These are phyloP conservation scores for Chytridiales sp. DNA, from an alignment of 371 early-diverging fungal genomes.

Conservation along the genomic window DNA sequence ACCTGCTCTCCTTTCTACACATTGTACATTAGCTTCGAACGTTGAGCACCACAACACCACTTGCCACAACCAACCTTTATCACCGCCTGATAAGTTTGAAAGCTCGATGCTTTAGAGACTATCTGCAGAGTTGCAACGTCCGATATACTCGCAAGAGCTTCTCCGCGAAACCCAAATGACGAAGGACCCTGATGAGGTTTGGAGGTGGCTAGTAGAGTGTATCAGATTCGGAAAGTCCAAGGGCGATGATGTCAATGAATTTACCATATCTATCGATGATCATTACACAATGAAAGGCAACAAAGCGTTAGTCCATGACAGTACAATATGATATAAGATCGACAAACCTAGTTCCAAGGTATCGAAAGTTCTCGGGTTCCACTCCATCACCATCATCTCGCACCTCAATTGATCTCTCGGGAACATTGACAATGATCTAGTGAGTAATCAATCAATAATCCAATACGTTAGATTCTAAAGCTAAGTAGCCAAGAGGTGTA, in stretches of 20 bases:
- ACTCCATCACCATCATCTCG: constrained; percentile 69
- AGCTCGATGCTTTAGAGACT: constrained; percentile 43
- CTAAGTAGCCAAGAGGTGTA: too few relatives aligned
- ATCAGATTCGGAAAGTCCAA: neutral
- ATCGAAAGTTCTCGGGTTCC: constrained; percentile 38
- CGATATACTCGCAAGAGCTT: constrained; percentile 62
- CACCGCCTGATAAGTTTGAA: constrained; percentile 48
- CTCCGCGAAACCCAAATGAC: constrained; percentile 72
- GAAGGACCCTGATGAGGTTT: constrained; percentile 48
- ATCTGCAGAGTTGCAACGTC: constrained; percentile 60
- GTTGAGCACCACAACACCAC: neutral
- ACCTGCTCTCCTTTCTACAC: neutral
- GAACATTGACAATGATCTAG: constrained; percentile 38
- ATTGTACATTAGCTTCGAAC: neutral
- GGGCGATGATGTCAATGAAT: neutral
- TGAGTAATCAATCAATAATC: too few relatives aligned
- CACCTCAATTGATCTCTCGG: constrained; percentile 55
- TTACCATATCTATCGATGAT: constrained; percentile 49
- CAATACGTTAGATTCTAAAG: too few relatives aligned
- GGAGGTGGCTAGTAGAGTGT: constrained; percentile 48
- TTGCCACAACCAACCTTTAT: constrained; percentile 49
- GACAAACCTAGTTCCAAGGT: constrained; percentile 48
- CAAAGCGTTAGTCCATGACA: neutral
- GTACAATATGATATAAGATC: neutral
- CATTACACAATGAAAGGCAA: neutral